Percentiles rank a stretch among this genome's conserved stretches.
phyloP scores from a whole-genome alignment of 148 eudicot species.

The Silene conica region DNA sequence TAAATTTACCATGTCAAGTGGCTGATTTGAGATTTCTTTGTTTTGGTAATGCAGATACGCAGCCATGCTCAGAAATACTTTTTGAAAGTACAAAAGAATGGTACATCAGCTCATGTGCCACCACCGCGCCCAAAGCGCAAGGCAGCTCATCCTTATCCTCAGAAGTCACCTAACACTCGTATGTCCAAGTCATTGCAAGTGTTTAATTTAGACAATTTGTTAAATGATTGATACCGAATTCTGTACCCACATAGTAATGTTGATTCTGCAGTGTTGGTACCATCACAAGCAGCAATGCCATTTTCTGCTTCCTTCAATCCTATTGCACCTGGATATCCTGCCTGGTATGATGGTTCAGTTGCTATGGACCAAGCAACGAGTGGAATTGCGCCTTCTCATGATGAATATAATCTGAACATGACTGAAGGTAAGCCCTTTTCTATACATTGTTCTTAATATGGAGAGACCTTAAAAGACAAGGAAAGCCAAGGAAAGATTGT shows the following conservation, averaged over 20 bases:
- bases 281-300: slow-evolving; percentile 50
- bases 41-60: slow-evolving; percentile 51
- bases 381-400: slow-evolving; percentile 49
- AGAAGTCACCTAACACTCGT: slow-evolving; percentile 86
- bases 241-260: slow-evolving; percentile 21
- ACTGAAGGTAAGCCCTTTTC: slow-evolving; percentile 55
- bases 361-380: slow-evolving; percentile 41
- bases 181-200: slow-evolving; percentile 20
- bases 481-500: not conserved
- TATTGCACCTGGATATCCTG: slow-evolving; percentile 56
- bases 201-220: not conserved
- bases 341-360: slow-evolving; percentile 69
- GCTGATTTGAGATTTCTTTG: not conserved
- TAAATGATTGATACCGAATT: slow-evolving; percentile 5
- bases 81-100: slow-evolving; percentile 88
- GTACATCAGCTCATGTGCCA: slow-evolving; percentile 81
- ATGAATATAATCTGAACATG: slow-evolving; percentile 47
- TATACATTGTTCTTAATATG: not conserved
- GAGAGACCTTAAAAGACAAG: not conserved
- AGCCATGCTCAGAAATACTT: slow-evolving; percentile 98
- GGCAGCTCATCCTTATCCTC: slow-evolving; percentile 95
- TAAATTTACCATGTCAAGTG: too few species aligned
- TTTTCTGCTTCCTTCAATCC: slow-evolving; percentile 59
- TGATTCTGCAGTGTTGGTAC: slow-evolving; percentile 40
- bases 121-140: slow-evolving; percentile 96